Conservation (phyloP, 345 rosid species). For the Corchorus olitorius region DNA sequence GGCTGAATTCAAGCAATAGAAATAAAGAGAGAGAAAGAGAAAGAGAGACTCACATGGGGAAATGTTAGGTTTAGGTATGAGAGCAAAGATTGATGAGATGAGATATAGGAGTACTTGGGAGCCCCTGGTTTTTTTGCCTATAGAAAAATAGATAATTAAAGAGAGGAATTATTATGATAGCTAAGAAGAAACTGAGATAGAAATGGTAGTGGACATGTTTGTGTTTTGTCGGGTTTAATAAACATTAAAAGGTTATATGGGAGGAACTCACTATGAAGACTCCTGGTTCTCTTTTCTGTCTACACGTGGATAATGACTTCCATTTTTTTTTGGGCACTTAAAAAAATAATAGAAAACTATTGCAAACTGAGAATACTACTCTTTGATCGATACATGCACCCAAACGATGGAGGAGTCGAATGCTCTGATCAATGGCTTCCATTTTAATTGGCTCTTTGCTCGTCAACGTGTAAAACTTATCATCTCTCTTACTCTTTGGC, state of each 20-base stretch:
- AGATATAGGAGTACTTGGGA: not conserved
- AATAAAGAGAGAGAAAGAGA: not conserved
- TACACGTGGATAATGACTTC: slow-evolving; percentile 30
- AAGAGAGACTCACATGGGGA: slow-evolving; percentile 37
- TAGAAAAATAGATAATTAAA: slow-evolving; percentile 15
- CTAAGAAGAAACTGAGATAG: slow-evolving; percentile 38
- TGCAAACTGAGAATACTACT: too few relatives aligned
- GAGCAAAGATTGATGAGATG: not conserved
- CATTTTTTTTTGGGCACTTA: not conserved
- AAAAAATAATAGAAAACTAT: too few relatives aligned
- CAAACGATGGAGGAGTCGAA: not conserved
- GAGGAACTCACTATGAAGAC: slow-evolving; percentile 19
- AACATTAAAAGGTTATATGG: slow-evolving; percentile 18
- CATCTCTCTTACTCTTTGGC: not conserved
- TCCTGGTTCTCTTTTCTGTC: slow-evolving; percentile 22
- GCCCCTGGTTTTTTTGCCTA: slow-evolving; percentile 22
- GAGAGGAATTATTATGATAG: slow-evolving; percentile 20
- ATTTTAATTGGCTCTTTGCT: too few relatives aligned
- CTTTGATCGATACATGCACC: too few relatives aligned
- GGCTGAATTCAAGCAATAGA: slow-evolving; percentile 11
- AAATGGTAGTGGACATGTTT: slow-evolving; percentile 46
- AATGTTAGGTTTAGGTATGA: slow-evolving; percentile 21
- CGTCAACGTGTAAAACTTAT: not conserved
- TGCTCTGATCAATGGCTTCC: not conserved
- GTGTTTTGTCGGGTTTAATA: slow-evolving; percentile 43